Conservation (phyloP, 768 basidiomycete genomes). For the Boletus vermiculosoides region DNA sequence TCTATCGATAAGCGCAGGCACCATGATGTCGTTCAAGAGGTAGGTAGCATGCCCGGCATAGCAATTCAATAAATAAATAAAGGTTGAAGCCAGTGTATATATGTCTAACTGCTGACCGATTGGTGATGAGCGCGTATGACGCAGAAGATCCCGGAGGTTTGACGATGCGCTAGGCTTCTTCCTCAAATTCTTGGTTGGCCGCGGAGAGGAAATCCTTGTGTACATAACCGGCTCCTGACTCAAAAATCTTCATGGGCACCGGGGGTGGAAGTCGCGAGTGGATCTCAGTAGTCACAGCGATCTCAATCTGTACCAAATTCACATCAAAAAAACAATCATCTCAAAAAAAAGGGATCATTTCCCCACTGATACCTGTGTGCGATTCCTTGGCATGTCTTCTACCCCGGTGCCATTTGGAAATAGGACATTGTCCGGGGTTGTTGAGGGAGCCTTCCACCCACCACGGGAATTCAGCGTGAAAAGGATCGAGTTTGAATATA, state of each 20-base stretch:
- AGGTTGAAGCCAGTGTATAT: neutral
- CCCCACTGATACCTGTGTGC: slow-evolving; percentile 6
- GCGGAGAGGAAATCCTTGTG: too few relatives aligned
- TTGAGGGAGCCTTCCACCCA: too few relatives aligned
- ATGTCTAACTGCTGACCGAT: neutral
- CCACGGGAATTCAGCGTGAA: too few relatives aligned
- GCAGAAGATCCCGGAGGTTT: too few relatives aligned
- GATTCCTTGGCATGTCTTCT: neutral
- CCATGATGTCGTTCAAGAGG: too few relatives aligned
- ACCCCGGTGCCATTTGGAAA: neutral
- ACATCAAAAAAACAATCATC: neutral
- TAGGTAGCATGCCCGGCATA: too few relatives aligned
- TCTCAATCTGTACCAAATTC: slow-evolving; percentile 3
- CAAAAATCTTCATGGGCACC: neutral
- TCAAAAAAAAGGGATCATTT: too few relatives aligned
- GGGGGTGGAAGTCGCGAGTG: neutral
- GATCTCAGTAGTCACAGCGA: neutral
- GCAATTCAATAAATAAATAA: too few relatives aligned
- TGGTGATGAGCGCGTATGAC: neutral
- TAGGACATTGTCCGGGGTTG: too few relatives aligned
- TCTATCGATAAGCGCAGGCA: too few relatives aligned
- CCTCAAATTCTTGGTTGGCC: too few relatives aligned
- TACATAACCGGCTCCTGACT: neutral
- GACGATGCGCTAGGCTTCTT: neutral
- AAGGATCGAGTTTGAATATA: too few relatives aligned